Conservation (phyloP, 352 stramenopile species). For the Pythium aquatile region DNA sequence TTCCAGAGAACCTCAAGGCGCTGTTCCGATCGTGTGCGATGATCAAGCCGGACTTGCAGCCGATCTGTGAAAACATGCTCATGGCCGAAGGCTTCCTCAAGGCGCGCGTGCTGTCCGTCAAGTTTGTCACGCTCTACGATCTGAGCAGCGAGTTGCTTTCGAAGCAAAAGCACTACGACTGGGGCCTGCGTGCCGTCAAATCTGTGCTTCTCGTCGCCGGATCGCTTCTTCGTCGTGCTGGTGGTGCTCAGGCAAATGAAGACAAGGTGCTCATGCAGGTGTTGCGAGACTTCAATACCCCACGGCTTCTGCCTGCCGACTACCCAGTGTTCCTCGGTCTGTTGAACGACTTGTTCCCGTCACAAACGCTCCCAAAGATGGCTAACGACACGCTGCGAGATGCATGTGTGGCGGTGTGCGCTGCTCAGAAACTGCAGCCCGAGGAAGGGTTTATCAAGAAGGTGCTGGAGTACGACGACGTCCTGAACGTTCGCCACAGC, state of each 20-base stretch:
- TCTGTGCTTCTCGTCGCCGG: constrained; percentile 95
- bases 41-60: constrained; percentile 90
- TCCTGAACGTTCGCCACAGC: constrained; percentile 93
- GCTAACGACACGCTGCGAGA: constrained; percentile 45
- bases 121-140: constrained; percentile 91
- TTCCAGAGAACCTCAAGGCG: constrained; percentile 93
- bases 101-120: constrained; percentile 73
- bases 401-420: constrained; percentile 50
- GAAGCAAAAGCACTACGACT: constrained; percentile 93
- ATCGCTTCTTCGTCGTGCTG: constrained; percentile 86
- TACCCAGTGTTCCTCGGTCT: constrained; percentile 94
- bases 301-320: constrained; percentile 91
- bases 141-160: constrained; percentile 85
- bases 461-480: constrained; percentile 93
- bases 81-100: constrained; percentile 93
- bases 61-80: constrained; percentile 95
- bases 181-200: constrained; percentile 94
- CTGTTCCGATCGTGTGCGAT: constrained; percentile 92
- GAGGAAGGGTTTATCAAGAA: constrained; percentile 97
- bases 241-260: constrained; percentile 53
- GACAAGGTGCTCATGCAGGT: constrained; percentile 94
- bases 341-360: constrained; percentile 93
- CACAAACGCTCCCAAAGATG: constrained; percentile 37
- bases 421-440: constrained; percentile 79
- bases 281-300: constrained; percentile 95